phyloP scores from a whole-genome alignment of 192 early-diverging fungal species.

The Kickxella alabastrina region DNA sequence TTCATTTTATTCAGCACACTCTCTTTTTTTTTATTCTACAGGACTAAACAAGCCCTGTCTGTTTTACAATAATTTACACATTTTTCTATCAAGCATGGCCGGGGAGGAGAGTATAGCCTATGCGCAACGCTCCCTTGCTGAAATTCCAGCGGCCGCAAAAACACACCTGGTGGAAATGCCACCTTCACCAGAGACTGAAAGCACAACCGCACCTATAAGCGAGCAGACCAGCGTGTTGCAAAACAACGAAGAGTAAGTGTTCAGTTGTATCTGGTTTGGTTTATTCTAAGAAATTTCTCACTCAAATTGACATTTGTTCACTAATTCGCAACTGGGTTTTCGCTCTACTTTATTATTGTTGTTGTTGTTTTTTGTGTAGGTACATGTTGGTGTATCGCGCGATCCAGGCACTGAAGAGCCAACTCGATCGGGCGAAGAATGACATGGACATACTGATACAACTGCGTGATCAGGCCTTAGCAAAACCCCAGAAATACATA shows the following conservation, averaged over 20 bases:
- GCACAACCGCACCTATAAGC: slow-evolving; percentile 6
- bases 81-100: slow-evolving; percentile 12
- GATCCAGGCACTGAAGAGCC: slow-evolving; percentile 38
- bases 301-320: too few species aligned
- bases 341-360: too few species aligned
- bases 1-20: neutral
- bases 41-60: neutral
- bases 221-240: slow-evolving; percentile 16
- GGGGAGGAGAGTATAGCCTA: slow-evolving; percentile 20
- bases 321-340: too few species aligned
- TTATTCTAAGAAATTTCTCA: too few species aligned
- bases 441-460: slow-evolving; percentile 34
- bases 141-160: too few species aligned
- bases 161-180: neutral
- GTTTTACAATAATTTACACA: neutral
- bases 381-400: slow-evolving; percentile 46
- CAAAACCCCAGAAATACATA: slow-evolving; percentile 31
- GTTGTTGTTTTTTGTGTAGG: slow-evolving; percentile 6
- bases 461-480: slow-evolving; percentile 26
- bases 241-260: slow-evolving; percentile 47
- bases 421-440: slow-evolving; percentile 38
- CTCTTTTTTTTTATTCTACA: neutral
- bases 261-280: too few species aligned
- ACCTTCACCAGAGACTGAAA: neutral
- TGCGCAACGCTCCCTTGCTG: slow-evolving; percentile 1